These are phyloP conservation scores for Stevia rebaudiana DNA, from an alignment of 140 eudicot genomes.

Conservation along the genomic window DNA sequence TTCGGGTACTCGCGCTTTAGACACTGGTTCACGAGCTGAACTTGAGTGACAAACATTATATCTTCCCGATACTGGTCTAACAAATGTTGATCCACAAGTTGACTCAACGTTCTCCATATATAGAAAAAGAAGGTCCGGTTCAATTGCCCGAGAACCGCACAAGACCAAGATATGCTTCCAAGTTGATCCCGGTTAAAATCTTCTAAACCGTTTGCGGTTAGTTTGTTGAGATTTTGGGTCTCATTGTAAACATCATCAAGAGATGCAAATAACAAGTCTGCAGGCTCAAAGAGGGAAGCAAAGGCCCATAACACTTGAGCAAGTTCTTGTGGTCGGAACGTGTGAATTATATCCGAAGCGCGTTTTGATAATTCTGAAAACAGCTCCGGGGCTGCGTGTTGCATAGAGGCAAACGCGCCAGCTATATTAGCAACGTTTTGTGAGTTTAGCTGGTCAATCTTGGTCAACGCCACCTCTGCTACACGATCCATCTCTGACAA, in stretches of 20 bases:
- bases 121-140: conserved; percentile 46
- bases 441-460: conserved; percentile 64
- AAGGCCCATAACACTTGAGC: conserved; percentile 94
- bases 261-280: conserved; percentile 47
- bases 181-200: conserved; percentile 62
- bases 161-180: conserved; percentile 89
- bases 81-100: conserved; percentile 50
- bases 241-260: conserved; percentile 53
- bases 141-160: conserved; percentile 78
- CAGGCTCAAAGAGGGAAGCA: conserved; percentile 78
- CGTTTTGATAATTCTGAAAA: conserved; percentile 54
- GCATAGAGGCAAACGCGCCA: conserved; percentile 98
- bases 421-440: conserved; percentile 93
- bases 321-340: conserved; percentile 75
- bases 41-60: conserved; percentile 87
- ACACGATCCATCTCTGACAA: conserved; percentile 87
- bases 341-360: conserved; percentile 55
- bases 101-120: conserved; percentile 62
- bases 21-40: conserved; percentile 73
- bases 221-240: conserved; percentile 7
- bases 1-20: conserved; percentile 66
- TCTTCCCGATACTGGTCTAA: conserved; percentile 81
- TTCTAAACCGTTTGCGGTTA: background rate
- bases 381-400: conserved; percentile 76
- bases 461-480: conserved; percentile 75